Percentiles rank a stretch among this genome's conserved stretches.
These are phyloP conservation scores for Laguncularia racemosa DNA, from an alignment of 345 rosid genomes.

Conservation along the genomic window DNA sequence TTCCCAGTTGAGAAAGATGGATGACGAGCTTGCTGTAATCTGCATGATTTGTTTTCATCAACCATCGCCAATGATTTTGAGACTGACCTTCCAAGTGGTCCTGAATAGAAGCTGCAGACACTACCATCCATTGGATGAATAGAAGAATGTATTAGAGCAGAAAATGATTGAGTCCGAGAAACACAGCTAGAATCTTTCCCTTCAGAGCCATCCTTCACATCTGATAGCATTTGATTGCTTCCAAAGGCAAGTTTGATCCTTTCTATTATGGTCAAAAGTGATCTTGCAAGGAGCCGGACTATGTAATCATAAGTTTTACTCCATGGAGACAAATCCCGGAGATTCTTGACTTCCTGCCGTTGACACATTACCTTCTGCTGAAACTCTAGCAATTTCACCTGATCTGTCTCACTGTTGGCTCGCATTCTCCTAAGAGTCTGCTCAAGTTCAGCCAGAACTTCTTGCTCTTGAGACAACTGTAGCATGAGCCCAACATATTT, in stretches of 20 bases:
- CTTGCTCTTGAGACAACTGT: conserved; percentile 52
- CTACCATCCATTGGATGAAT: conserved; percentile 29
- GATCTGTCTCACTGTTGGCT: conserved; percentile 24
- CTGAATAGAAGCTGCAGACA: conserved; percentile 20
- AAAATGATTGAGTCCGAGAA: conserved; percentile 28
- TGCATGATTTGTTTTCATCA: conserved; percentile 14
- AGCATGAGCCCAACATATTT: conserved; percentile 32
- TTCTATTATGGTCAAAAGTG: conserved; percentile 48
- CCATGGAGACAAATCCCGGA: conserved; percentile 56
- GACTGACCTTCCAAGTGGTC: conserved; percentile 17
- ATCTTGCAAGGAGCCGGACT: conserved; percentile 46
- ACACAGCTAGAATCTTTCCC: conserved; percentile 6
- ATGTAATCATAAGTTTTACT: conserved; percentile 45
- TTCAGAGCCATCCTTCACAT: conserved; percentile 6
- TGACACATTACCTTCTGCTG: conserved; percentile 48
- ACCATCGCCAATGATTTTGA: conserved; percentile 10
- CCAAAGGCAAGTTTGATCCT: conserved; percentile 35
- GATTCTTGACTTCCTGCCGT: conserved; percentile 43
- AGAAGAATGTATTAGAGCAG: conserved; percentile 26
- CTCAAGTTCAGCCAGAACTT: conserved; percentile 60
- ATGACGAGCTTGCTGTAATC: conserved; percentile 10
- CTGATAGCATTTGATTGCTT: conserved; percentile 11
- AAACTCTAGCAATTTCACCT: conserved; percentile 37
- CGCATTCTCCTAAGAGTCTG: conserved; percentile 51
- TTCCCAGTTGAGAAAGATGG: conserved; percentile 11